These are phyloP conservation scores for Kazachstania psychrophila DNA, from an alignment of 805 yeast genomes.

Conservation along the genomic window DNA sequence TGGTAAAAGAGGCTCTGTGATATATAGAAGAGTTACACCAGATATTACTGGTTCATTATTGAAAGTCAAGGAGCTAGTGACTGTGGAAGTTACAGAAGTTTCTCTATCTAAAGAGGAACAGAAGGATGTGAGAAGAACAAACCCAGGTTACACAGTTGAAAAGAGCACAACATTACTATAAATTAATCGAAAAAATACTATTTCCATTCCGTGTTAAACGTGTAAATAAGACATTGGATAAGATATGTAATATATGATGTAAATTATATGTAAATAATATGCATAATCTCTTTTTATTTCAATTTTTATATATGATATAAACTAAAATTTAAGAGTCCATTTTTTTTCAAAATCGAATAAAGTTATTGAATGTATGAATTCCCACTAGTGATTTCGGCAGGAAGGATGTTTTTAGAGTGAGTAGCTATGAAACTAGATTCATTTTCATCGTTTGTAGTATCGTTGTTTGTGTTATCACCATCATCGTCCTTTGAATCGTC, in stretches of 20 bases:
- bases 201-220: neutral
- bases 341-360: too few relatives aligned
- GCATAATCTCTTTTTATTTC: too few relatives aligned
- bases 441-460: neutral
- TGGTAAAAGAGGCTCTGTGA: constrained; percentile 59
- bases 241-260: too few relatives aligned
- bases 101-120: constrained; percentile 43
- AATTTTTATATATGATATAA: too few relatives aligned
- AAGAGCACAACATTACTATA: constrained; percentile 13
- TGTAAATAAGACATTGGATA: neutral
- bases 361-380: constrained; percentile 1
- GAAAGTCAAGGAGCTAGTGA: constrained; percentile 75
- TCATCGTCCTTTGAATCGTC: neutral
- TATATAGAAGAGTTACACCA: constrained; percentile 65
- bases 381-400: constrained; percentile 11
- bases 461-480: too few relatives aligned
- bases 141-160: constrained; percentile 54
- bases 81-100: constrained; percentile 61
- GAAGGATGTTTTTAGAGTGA: constrained; percentile 10
- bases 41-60: constrained; percentile 79
- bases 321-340: too few relatives aligned
- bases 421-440: constrained; percentile 1
- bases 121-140: constrained; percentile 46
- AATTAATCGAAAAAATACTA: neutral
- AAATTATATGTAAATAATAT: too few relatives aligned